Percentiles rank a stretch among this genome's conserved stretches.
phyloP scores from a whole-genome alignment of 2,329 filamentous ascomycete species.

The Cephalotrichum gorgonifer region DNA sequence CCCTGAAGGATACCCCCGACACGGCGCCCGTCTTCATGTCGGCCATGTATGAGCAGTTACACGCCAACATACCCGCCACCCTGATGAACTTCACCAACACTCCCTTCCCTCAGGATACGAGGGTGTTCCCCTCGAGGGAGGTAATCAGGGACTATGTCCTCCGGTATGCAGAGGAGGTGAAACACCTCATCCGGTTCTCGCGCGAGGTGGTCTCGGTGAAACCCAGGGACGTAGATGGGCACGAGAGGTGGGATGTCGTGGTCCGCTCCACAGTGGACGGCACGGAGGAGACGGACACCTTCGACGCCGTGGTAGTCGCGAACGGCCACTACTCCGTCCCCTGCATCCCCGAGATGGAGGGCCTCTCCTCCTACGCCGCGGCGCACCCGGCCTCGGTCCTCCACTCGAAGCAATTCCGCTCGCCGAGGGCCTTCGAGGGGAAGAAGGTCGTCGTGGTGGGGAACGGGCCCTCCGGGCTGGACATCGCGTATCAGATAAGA shows the following conservation, averaged over 20 bases:
- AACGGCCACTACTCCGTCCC: constrained; percentile 67
- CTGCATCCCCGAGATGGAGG: constrained; percentile 52
- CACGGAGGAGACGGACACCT: constrained; percentile 32
- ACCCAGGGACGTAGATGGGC: constrained; percentile 17
- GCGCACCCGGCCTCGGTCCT: constrained; percentile 50
- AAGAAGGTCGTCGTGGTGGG: constrained; percentile 79
- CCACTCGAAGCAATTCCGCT: constrained; percentile 75
- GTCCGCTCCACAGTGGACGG: constrained; percentile 38
- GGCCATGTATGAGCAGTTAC: constrained; percentile 70
- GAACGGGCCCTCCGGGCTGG: constrained; percentile 72
- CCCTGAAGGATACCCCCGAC: constrained; percentile 35
- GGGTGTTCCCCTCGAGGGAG: constrained; percentile 65
- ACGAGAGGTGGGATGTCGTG: constrained; percentile 50
- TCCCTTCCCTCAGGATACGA: constrained; percentile 50
- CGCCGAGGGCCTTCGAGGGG: constrained; percentile 46
- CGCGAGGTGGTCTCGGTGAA: constrained; percentile 57
- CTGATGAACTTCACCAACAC: constrained; percentile 74
- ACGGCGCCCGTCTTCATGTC: constrained; percentile 58
- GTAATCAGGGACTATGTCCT: constrained; percentile 66
- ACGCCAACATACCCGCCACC: constrained; percentile 76
- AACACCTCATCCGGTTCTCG: constrained; percentile 57
- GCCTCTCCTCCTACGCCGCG: constrained; percentile 48
- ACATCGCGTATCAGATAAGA: constrained; percentile 71
- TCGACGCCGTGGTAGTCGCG: constrained; percentile 67
- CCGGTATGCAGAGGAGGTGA: constrained; percentile 58